Evolutionary conservation across 768 basidiomycete species (phyloP), one percentile per base, ranked within the genome.

Genomic region (Paxillus rubicundulus): DNA sequence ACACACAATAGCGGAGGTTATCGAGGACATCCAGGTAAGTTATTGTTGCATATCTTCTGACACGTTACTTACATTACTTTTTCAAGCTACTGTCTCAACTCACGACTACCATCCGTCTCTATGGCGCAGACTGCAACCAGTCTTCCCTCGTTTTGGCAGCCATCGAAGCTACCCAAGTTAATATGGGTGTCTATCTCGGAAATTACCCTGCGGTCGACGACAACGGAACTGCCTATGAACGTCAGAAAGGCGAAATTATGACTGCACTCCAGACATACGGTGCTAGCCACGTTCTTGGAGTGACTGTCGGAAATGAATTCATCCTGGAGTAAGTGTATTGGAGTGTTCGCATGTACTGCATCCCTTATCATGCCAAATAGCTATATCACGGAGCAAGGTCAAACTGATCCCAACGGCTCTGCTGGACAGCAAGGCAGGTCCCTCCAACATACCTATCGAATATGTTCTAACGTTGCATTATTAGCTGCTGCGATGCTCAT

Each of bases 271-370:
- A 86, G 65, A 84, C 81, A 1, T 98, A 86, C 64, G 95, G 95
- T 30, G 79, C 81, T 2, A 80, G 80, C 53, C 69, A 93, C 61
- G 81, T 98, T 47, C 74, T 72, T 0, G 96, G 96, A 9, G 63
- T 98, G 36, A 94, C 87, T 12, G 94, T 97, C 32, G 94, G 96
- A 32, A 96, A 97, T 65, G 93, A 96, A 70, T 92, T 82, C 65
- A 89, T 92, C 64, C 77, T 94, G 45, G 82, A 93, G 84, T 87
- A 44, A 3, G 78, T 72, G 8, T 38, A 17, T 40, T 27, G 42
- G 5, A 17, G 27, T 30, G 20, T 10, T 30, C 9, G 16, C 5
- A 12, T 45, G 10, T n/a, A 14, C 17, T 34, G 12, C 18, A 6
- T 41, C 17, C 4, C 50, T 60, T 14, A 66, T 33, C 43, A 27